phyloP scores from a whole-genome alignment of 75 land plant genomes.

The Ceratopteris richardii region DNA sequence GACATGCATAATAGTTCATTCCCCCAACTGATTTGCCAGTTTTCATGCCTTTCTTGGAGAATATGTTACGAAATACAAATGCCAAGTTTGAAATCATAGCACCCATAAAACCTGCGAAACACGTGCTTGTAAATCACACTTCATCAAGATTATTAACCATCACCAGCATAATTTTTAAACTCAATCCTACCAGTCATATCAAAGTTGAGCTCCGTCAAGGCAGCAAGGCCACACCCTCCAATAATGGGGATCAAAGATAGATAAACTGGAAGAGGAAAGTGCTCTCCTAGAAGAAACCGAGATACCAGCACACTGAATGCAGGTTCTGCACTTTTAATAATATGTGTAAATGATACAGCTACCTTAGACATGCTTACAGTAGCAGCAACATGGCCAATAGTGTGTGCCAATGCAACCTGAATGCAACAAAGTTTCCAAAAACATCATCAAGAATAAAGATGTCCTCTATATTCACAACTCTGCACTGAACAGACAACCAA shows the following conservation, averaged over 20 bases:
- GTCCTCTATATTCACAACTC: no score
- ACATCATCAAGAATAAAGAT: no score
- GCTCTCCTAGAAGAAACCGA: conserved; percentile 49
- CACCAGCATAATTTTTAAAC: background rate
- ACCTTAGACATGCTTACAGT: conserved; percentile 79
- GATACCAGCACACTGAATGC: conserved; percentile 66
- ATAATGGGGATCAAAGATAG: conserved; percentile 65
- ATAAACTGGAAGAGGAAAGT: conserved; percentile 52
- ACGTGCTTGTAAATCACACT: background rate
- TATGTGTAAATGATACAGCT: conserved; percentile 72
- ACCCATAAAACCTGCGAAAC: conserved; percentile 56
- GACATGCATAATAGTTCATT: conserved; percentile 74
- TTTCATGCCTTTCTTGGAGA: conserved; percentile 69
- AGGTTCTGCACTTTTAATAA: conserved; percentile 75
- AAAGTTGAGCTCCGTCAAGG: conserved; percentile 75
- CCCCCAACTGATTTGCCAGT: conserved; percentile 64
- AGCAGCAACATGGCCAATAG: conserved; percentile 75
- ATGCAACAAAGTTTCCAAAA: background rate
- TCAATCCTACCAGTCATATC: conserved; percentile 50
- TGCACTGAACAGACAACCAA: no score
- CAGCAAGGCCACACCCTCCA: conserved; percentile 58
- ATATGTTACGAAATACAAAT: conserved; percentile 70
- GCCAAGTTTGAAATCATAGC: conserved; percentile 83
- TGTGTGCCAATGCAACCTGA: conserved; percentile 75
- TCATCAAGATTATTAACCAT: no score